A percentile compares a stretch with the other conserved stretches of the same genome.
These are phyloP conservation scores for Carex parvula DNA, from an alignment of 176 grass and related monocot species.

Conservation along the genomic window DNA sequence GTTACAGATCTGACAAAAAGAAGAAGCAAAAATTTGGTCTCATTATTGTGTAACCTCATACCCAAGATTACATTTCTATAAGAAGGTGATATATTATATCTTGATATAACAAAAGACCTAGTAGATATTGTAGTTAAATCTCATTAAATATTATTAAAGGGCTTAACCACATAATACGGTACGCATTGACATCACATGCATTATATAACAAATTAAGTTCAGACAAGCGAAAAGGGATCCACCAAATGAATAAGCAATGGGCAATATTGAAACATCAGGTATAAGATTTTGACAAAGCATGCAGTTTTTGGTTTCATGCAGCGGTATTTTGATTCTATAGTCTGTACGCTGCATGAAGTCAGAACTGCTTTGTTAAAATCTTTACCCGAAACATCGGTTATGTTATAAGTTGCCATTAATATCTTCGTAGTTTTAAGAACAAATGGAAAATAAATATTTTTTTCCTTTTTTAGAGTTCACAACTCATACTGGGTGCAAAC, in stretches of 20 bases:
- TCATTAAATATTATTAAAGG: too few species aligned
- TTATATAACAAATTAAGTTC: neutral
- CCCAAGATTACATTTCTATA: neutral
- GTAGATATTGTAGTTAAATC: too few species aligned
- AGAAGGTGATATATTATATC: neutral
- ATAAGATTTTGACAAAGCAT: too few species aligned
- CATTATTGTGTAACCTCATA: too few species aligned
- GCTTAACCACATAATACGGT: neutral
- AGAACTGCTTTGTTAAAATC: too few species aligned
- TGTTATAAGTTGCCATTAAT: neutral
- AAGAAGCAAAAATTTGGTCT: too few species aligned
- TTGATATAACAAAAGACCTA: too few species aligned
- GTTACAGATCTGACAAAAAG: too few species aligned
- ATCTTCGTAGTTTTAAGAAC: neutral
- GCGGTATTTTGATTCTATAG: too few species aligned
- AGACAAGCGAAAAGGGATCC: neutral
- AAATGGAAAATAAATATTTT: neutral
- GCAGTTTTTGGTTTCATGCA: too few species aligned
- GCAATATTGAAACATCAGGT: neutral
- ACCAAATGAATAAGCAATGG: neutral
- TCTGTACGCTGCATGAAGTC: too few species aligned
- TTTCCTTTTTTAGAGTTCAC: neutral
- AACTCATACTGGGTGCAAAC: neutral
- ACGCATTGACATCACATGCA: neutral
- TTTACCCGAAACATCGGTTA: neutral